phyloP scores from a whole-genome alignment of 2,329 filamentous ascomycete genomes.

The Coniochaeta prunicola region DNA sequence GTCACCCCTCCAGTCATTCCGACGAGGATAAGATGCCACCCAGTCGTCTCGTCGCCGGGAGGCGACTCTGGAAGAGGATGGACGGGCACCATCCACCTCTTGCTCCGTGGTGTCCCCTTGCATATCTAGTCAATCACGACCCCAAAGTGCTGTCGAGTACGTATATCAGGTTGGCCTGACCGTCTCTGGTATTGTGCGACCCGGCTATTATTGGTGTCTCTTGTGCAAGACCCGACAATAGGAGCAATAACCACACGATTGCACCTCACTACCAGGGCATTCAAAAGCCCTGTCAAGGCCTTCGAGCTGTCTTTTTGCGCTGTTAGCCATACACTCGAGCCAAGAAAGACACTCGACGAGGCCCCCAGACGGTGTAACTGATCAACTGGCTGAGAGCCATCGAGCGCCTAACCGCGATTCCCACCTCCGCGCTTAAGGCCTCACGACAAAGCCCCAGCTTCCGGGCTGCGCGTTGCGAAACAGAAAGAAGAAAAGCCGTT shows the following conservation, averaged over 20 bases:
- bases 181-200: background rate
- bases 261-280: background rate
- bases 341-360: background rate
- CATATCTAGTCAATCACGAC: constrained; percentile 1
- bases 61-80: constrained; percentile 6
- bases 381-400: constrained; percentile 16
- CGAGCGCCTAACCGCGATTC: constrained; percentile 13
- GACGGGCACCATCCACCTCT: constrained; percentile 7
- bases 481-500: constrained; percentile 1
- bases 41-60: constrained; percentile 5
- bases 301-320: background rate
- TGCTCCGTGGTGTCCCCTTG: constrained; percentile 10
- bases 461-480: constrained; percentile 4
- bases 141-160: background rate
- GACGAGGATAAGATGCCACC: constrained; percentile 4
- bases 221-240: constrained; percentile 6
- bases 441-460: constrained; percentile 10
- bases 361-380: background rate
- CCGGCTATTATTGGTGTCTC: background rate
- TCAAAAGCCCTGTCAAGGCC: background rate
- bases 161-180: constrained; percentile 3
- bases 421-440: constrained; percentile 7
- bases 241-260: constrained; percentile 2
- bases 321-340: background rate
- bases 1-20: background rate